Percentiles rank a stretch among this genome's conserved stretches.
phyloP scores from a whole-genome alignment of 495 filamentous ascomycete species.

The Aspergillus haitiensis region DNA sequence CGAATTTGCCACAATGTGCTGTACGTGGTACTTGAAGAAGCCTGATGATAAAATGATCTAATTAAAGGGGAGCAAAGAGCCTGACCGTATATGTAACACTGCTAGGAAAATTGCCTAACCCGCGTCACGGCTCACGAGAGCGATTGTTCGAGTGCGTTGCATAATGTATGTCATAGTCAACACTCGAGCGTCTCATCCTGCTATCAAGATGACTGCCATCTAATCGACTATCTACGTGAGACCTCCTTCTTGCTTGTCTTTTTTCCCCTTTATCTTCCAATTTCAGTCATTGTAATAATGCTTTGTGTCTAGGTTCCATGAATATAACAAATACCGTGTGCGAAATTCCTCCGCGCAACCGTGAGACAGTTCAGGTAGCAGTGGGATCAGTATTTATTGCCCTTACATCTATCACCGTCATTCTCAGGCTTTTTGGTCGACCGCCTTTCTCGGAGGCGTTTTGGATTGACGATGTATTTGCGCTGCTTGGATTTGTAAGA shows the following conservation, averaged over 20 bases:
- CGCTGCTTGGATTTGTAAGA: background rate
- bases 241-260: too few species aligned
- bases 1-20: background rate
- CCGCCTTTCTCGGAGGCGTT: conserved; percentile 3
- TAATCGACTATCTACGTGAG: background rate
- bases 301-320: conserved; percentile 4
- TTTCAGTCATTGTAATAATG: too few species aligned
- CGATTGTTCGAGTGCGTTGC: background rate
- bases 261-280: too few species aligned
- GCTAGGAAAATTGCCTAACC: background rate
- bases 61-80: background rate
- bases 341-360: conserved; percentile 6
- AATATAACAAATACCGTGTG: conserved; percentile 9
- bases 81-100: background rate
- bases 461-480: conserved; percentile 9
- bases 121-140: background rate
- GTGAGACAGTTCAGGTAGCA: conserved; percentile 1
- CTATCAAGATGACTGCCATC: background rate
- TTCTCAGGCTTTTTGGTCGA: conserved; percentile 4
- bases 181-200: background rate
- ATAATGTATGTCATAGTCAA: background rate
- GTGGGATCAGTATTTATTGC: conserved; percentile 8
- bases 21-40: background rate
- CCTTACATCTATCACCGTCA: conserved; percentile 2
- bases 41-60: background rate